Conservation (phyloP, 352 stramenopile genomes). For the Phytophthora podocarpi region DNA sequence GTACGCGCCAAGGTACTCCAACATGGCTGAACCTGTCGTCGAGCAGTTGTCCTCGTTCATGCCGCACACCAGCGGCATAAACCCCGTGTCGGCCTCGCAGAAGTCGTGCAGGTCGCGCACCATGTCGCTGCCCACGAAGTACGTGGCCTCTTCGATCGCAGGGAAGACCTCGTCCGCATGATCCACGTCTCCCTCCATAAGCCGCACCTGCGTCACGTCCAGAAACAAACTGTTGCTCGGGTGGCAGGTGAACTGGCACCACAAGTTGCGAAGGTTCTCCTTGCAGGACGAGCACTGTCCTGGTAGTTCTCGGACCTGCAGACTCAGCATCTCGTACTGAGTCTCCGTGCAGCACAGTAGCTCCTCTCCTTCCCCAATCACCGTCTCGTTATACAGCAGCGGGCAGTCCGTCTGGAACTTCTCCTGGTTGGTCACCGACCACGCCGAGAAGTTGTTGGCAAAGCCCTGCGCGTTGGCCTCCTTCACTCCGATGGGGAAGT, state of each 20-base stretch:
- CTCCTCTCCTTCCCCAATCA: conserved; percentile 48
- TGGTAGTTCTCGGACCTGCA: conserved; percentile 61
- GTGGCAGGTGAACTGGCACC: conserved; percentile 83
- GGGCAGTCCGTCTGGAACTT: conserved; percentile 76
- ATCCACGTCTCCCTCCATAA: conserved; percentile 56
- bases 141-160: conserved; percentile 70
- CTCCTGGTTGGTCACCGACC: conserved; percentile 57
- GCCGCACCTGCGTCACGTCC: conserved; percentile 66
- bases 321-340: conserved; percentile 70
- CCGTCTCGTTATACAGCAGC: conserved; percentile 68
- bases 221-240: conserved; percentile 83
- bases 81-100: conserved; percentile 58
- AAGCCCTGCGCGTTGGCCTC: conserved; percentile 63
- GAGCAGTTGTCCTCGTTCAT: conserved; percentile 56
- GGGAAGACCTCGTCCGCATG: conserved; percentile 63
- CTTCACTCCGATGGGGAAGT: conserved; percentile 62
- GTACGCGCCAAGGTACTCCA: conserved; percentile 69
- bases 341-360: conserved; percentile 79
- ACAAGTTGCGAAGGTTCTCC: conserved; percentile 77
- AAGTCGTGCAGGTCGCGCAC: conserved; percentile 79
- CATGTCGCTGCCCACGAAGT: conserved; percentile 69
- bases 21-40: conserved; percentile 48
- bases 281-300: conserved; percentile 73
- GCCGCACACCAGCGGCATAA: conserved; percentile 55
- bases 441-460: conserved; percentile 76